phyloP scores from a whole-genome alignment of 768 basidiomycete species.

The Pleurotus tuoliensis region DNA sequence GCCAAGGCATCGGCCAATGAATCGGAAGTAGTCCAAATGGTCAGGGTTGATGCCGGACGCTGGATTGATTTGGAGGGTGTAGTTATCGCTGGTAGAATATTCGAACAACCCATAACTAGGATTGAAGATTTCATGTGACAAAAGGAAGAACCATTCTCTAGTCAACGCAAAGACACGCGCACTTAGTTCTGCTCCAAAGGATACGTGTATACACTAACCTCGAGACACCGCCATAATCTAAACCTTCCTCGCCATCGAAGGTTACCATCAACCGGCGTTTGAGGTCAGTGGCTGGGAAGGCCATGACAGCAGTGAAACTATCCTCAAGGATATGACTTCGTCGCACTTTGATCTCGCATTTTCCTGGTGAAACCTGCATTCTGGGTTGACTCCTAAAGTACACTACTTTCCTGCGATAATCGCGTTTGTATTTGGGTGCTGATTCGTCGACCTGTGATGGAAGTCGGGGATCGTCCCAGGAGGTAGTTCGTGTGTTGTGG shows the following conservation, averaged over 20 bases:
- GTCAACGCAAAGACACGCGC: conserved; percentile 8
- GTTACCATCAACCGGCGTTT: conserved; percentile 69
- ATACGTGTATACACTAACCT: conserved; percentile 37
- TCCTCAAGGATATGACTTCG: conserved; percentile 83
- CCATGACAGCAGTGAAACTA: conserved; percentile 83
- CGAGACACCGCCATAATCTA: conserved; percentile 77
- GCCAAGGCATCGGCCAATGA: conserved; percentile 71
- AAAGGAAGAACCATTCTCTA: conserved; percentile 85
- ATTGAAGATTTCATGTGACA: conserved; percentile 82
- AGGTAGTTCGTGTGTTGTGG: conserved; percentile 84
- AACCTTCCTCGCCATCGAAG: conserved; percentile 77
- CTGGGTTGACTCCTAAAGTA: conserved; percentile 92
- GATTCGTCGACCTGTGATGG: conserved; percentile 80
- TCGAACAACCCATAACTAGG: conserved; percentile 81
- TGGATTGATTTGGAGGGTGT: conserved; percentile 78
- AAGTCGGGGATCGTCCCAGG: conserved; percentile 91
- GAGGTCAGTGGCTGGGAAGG: conserved; percentile 63
- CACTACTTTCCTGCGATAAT: conserved; percentile 87
- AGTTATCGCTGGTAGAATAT: conserved; percentile 77
- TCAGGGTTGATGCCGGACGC: conserved; percentile 75
- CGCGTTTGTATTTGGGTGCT: conserved; percentile 94
- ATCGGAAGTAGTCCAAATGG: conserved; percentile 77
- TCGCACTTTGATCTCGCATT: conserved; percentile 83
- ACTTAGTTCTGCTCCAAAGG: neutral
- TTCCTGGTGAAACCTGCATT: conserved; percentile 71